Evolutionary conservation across 352 stramenopile genomes (phyloP), one percentile per base, ranked within the genome.

Genomic region (Phytophthora fragariae): DNA sequence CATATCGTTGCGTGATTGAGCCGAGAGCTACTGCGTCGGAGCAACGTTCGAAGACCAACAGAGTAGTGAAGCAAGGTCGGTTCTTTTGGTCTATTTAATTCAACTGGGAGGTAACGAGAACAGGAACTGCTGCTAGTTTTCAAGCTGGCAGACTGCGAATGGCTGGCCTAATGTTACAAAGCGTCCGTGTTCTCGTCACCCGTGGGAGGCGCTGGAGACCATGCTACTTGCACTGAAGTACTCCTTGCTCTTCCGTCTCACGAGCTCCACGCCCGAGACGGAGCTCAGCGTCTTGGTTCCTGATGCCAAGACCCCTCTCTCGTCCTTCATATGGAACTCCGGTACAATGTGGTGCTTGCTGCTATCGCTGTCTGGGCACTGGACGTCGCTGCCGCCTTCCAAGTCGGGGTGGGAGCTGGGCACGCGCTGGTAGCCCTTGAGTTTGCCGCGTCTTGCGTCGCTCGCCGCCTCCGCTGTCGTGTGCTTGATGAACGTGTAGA

Each of bases 401-500:
- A 78, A 47, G n/a, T 76, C 68, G 3, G 68, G 57, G 56, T 56
- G 63, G 39, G 75, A 57, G 27, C 81, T 75, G 33, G 78, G 61
- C n/a, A 91, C 73, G 5, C 72, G 63, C 19, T 76, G 54, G 52
- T 90, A 90, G 50, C 74, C 75, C 24, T 68, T 64, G 15, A 68
- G 24, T 12, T 75, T 72, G 52, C 27, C 54, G 54, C 44, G 41
- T 47, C 62, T 64, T 5, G 44, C 15, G 14, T 68, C 67, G 6
- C 21, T 54, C 55, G 76, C 62, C 39, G 66, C 73, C 56, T 84
- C 69, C 21, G 68, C 67, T 8, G 73, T 68, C 6, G 73, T 79
- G 68, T 91, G 80, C 69, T 95, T 95, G 35, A 95, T 75, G 61
- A 81, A 88, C 19, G 90, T 86, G 70, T 96, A 95, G 41, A 91